phyloP scores from a whole-genome alignment of 805 yeast species.

The Lipomyces mesembrius region DNA sequence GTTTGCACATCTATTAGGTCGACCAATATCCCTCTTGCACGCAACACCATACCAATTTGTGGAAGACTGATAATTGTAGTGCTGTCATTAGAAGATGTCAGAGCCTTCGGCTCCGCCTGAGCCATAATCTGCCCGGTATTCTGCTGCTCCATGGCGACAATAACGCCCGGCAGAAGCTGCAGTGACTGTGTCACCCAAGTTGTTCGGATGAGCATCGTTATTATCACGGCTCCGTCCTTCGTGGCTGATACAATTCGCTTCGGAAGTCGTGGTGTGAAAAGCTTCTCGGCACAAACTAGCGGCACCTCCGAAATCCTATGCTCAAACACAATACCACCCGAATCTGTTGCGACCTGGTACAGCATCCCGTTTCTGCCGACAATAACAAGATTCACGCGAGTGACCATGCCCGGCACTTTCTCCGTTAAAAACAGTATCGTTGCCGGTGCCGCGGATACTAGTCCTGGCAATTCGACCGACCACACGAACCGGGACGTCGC shows the following conservation, averaged over 20 bases:
- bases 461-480: constrained; percentile 29
- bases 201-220: constrained; percentile 33
- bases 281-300: constrained; percentile 58
- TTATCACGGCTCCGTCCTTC: constrained; percentile 25
- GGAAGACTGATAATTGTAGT: constrained; percentile 49
- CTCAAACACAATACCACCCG: constrained; percentile 41
- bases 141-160: constrained; percentile 22
- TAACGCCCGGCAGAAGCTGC: constrained; percentile 20
- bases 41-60: constrained; percentile 74
- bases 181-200: constrained; percentile 36
- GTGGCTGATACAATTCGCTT: constrained; percentile 62
- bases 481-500: constrained; percentile 36
- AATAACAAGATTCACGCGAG: constrained; percentile 35
- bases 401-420: constrained; percentile 32
- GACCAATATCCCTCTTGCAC: constrained; percentile 60
- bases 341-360: constrained; percentile 30
- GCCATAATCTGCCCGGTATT: not conserved
- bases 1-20: constrained; percentile 79
- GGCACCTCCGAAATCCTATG: constrained; percentile 36
- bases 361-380: constrained; percentile 36
- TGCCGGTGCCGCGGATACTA: constrained; percentile 26
- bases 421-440: constrained; percentile 30
- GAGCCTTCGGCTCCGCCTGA: not conserved
- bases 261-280: constrained; percentile 73
- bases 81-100: not conserved